These are phyloP conservation scores for Ophiocordyceps sinensis DNA, from an alignment of 2,329 filamentous ascomycete species.

Conservation along the genomic window DNA sequence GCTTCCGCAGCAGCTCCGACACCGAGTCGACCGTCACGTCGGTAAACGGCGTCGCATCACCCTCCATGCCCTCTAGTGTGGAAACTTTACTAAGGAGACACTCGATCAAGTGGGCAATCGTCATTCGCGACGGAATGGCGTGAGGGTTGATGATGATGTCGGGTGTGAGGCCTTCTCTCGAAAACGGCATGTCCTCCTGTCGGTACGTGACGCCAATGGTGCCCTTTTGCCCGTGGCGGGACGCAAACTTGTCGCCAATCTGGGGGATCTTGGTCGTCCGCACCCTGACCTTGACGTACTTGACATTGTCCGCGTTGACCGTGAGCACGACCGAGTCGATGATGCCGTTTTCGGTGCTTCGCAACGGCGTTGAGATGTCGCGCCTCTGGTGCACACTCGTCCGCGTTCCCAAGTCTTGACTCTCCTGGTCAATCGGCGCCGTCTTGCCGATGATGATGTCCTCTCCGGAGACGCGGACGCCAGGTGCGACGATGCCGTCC, in stretches of 20 bases:
- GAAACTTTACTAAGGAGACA: constrained; percentile 95
- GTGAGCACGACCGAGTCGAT: constrained; percentile 88
- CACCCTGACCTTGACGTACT: constrained; percentile 95
- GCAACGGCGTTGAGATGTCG: constrained; percentile 86
- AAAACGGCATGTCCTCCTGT: constrained; percentile 98
- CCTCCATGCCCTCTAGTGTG: constrained; percentile 84
- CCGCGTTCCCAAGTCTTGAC: constrained; percentile 83
- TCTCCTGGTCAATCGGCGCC: constrained; percentile 82
- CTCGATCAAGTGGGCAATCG: constrained; percentile 99
- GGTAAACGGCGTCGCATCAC: constrained; percentile 94
- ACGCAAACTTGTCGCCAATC: constrained; percentile 98
- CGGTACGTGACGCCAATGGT: constrained; percentile 98
- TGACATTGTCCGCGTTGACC: constrained; percentile 84
- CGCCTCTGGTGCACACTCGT: constrained; percentile 84
- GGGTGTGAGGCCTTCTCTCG: constrained; percentile 75
- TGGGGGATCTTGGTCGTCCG: constrained; percentile 96
- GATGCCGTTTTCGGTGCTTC: constrained; percentile 94
- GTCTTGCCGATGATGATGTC: constrained; percentile 99
- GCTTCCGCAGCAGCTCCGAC: constrained; percentile 69
- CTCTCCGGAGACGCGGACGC: constrained; percentile 88
- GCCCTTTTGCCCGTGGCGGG: constrained; percentile 97
- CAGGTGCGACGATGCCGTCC: constrained; percentile 87
- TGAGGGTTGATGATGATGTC: constrained; percentile 99
- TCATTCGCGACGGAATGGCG: constrained; percentile 99
- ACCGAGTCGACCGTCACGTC: constrained; percentile 94